These are phyloP conservation scores for Porodaedalea pini DNA, from an alignment of 1,284 basidiomycete species.

Conservation along the genomic window DNA sequence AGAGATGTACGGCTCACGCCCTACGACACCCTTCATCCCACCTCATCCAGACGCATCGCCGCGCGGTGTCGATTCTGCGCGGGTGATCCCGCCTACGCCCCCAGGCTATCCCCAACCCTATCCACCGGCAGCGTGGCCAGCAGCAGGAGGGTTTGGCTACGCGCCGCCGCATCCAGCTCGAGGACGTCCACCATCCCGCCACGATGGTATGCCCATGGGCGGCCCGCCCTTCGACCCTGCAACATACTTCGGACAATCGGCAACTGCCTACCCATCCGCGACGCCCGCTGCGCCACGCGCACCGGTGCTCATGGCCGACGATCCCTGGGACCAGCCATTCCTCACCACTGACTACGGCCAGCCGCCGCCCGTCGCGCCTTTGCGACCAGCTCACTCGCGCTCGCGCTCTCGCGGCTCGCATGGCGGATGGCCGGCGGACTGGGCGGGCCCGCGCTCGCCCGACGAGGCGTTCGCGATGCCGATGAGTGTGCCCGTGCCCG, in stretches of 20 bases:
- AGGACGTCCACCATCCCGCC: neutral
- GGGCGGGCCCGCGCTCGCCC: conserved; percentile 1
- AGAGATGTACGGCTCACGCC: conserved; percentile 4
- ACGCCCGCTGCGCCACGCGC: neutral
- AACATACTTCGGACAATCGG: neutral
- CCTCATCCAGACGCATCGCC: conserved; percentile 8
- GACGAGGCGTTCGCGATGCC: neutral
- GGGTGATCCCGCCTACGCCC: conserved; percentile 6
- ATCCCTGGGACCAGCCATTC: neutral
- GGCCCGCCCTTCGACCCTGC: conserved; percentile 3
- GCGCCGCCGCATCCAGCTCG: neutral
- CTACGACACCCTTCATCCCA: conserved; percentile 15
- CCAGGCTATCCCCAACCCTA: neutral
- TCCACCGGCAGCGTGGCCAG: neutral
- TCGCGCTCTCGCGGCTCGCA: neutral
- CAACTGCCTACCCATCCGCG: neutral
- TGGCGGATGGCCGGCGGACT: conserved; percentile 1
- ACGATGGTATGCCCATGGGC: neutral
- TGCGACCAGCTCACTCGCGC: neutral
- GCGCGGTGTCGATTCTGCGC: neutral
- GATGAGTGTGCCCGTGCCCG: neutral
- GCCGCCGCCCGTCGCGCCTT: neutral
- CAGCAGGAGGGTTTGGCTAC: neutral
- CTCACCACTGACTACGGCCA: neutral
- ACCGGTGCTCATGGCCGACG: neutral